Evolutionary conservation across 139 green algal species (phyloP).

Genomic region (Chlorella sorokiniana): DNA sequence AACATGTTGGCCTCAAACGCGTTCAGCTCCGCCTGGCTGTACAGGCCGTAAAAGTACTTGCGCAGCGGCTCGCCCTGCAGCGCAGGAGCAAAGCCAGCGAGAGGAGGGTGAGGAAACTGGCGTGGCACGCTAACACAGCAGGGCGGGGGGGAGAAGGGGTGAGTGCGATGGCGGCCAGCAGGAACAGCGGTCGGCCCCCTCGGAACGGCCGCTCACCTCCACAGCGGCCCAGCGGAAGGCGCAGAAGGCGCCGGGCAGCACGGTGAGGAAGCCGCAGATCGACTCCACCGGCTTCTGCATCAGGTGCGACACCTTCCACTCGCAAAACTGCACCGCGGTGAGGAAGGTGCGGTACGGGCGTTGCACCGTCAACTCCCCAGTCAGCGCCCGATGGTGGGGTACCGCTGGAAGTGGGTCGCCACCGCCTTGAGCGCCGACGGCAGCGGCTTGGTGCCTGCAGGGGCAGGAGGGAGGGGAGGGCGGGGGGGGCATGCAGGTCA

Average conservation of each 20-base stretch:
- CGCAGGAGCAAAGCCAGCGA: background rate
- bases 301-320: constrained; percentile 54
- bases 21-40: constrained; percentile 50
- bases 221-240: constrained; percentile 49
- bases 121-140: background rate
- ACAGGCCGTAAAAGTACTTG: constrained; percentile 53
- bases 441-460: constrained; percentile 41
- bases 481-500: background rate
- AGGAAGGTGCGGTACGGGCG: constrained; percentile 50
- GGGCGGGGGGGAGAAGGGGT: background rate
- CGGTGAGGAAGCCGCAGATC: constrained; percentile 50
- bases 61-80: constrained; percentile 48
- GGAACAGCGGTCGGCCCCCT: background rate
- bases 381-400: constrained; percentile 48
- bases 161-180: background rate
- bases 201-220: constrained; percentile 19
- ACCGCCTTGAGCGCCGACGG: constrained; percentile 32
- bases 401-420: constrained; percentile 44
- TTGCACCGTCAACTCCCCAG: constrained; percentile 46
- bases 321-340: constrained; percentile 49
- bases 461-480: background rate
- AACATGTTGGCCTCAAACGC: constrained; percentile 59
- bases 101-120: background rate
- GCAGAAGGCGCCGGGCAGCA: constrained; percentile 50
- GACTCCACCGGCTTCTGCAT: constrained; percentile 52